A percentile compares a stretch with the other conserved stretches of the same genome.
phyloP scores from a whole-genome alignment of 352 stramenopile genomes.

The Globisporangium orthogonon region DNA sequence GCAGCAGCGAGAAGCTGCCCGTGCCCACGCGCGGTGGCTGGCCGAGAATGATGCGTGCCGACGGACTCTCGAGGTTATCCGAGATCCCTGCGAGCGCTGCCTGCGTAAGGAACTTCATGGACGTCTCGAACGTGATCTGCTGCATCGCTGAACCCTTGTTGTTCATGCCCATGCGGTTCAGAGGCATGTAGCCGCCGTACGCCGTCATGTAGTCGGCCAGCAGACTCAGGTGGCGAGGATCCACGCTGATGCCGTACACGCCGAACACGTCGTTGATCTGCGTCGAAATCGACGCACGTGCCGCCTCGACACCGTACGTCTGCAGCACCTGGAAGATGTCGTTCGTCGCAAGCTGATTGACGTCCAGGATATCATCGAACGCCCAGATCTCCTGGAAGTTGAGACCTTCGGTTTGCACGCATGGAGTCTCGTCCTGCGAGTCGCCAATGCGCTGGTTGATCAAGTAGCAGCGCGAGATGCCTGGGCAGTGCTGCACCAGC shows the following conservation, averaged over 20 bases:
- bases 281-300: conserved; percentile 95
- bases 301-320: conserved; percentile 98
- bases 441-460: conserved; percentile 85
- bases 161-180: conserved; percentile 98
- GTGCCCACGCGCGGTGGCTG: conserved; percentile 93
- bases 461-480: conserved; percentile 87
- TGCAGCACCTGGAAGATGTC: conserved; percentile 96
- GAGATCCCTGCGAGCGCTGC: conserved; percentile 88
- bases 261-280: conserved; percentile 99
- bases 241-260: conserved; percentile 98
- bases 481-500: conserved; percentile 81
- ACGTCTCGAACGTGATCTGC: conserved; percentile 99
- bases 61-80: conserved; percentile 92
- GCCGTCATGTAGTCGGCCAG: conserved; percentile 99
- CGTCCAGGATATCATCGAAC: conserved; percentile 89
- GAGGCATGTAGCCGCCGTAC: conserved; percentile 94
- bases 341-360: conserved; percentile 96
- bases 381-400: conserved; percentile 98
- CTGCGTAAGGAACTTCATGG: conserved; percentile 97
- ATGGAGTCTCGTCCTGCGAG: conserved; percentile 74
- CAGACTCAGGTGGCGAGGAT: conserved; percentile 96
- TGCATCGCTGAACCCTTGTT: conserved; percentile 95
- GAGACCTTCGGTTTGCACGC: conserved; percentile 93
- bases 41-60: conserved; percentile 93
- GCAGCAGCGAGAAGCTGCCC: conserved; percentile 93